A percentile compares a stretch with the other conserved stretches of the same genome.
Conservation (phyloP, 345 rosid genomes). For the Toxicodendron radicans region DNA sequence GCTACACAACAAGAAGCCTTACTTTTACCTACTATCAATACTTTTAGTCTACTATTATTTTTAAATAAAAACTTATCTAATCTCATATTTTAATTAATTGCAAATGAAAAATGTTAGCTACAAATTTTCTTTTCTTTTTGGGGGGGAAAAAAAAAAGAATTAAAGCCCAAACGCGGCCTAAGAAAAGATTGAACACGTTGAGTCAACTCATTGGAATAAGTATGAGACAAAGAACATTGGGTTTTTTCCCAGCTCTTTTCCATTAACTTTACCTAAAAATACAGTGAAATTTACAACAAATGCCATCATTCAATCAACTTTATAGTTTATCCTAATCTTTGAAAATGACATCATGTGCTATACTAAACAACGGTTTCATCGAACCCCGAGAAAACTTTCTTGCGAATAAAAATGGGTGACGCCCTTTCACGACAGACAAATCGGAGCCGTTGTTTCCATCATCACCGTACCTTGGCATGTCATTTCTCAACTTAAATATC, state of each 20-base stretch:
- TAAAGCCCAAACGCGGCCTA: too few relatives aligned
- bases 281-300: too few relatives aligned
- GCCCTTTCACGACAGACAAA: slow-evolving; percentile 22
- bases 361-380: slow-evolving; percentile 38
- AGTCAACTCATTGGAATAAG: background rate
- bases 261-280: slow-evolving; percentile 6
- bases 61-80: too few relatives aligned
- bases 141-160: too few relatives aligned
- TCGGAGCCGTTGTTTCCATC: slow-evolving; percentile 49
- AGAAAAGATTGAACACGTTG: background rate
- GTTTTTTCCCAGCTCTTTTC: slow-evolving; percentile 41
- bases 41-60: too few relatives aligned
- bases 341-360: slow-evolving; percentile 51
- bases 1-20: too few relatives aligned
- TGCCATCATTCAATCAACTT: background rate
- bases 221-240: slow-evolving; percentile 21
- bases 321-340: slow-evolving; percentile 49
- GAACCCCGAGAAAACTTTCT: slow-evolving; percentile 59
- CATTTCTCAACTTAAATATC: slow-evolving; percentile 38
- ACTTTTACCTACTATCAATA: too few relatives aligned
- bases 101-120: too few relatives aligned
- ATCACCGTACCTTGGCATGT: slow-evolving; percentile 53
- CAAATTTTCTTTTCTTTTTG: too few relatives aligned
- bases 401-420: slow-evolving; percentile 63
- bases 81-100: too few relatives aligned